Evolutionary conservation across 2,329 filamentous ascomycete species (phyloP).

Genomic region (Sporothrix globosa): DNA sequence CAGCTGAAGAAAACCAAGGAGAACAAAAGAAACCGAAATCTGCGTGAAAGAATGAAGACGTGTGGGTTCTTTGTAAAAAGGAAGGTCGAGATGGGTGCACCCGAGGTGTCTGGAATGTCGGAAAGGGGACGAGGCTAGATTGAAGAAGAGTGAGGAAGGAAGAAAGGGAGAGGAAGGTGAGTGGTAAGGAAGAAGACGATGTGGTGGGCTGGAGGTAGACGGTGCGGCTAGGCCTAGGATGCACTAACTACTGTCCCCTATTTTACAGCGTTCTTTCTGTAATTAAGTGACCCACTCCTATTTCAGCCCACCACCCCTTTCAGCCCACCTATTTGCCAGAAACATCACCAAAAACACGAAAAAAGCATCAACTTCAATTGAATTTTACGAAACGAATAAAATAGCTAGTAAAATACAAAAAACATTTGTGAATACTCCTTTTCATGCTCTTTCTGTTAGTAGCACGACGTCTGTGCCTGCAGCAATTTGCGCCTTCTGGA

Average conservation of each 20-base stretch:
- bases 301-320: too few species aligned
- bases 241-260: conserved; percentile 18
- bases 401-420: too few species aligned
- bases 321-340: too few species aligned
- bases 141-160: conserved; percentile 4
- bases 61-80: neutral
- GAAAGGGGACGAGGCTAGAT: conserved; percentile 20
- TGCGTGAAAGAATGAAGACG: conserved; percentile 26
- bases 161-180: conserved; percentile 6
- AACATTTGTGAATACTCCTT: too few species aligned
- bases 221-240: conserved; percentile 6
- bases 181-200: neutral
- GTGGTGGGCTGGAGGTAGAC: conserved; percentile 29
- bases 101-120: conserved; percentile 15
- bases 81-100: conserved; percentile 20
- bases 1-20: neutral
- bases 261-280: conserved; percentile 15
- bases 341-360: too few species aligned
- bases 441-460: too few species aligned
- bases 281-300: too few species aligned
- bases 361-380: too few species aligned
- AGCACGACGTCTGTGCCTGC: too few species aligned
- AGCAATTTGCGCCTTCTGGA: too few species aligned
- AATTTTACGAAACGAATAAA: too few species aligned
- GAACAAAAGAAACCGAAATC: conserved; percentile 7